Evolutionary conservation across 768 basidiomycete genomes (phyloP).

Genomic region (Serendipita sp.): DNA sequence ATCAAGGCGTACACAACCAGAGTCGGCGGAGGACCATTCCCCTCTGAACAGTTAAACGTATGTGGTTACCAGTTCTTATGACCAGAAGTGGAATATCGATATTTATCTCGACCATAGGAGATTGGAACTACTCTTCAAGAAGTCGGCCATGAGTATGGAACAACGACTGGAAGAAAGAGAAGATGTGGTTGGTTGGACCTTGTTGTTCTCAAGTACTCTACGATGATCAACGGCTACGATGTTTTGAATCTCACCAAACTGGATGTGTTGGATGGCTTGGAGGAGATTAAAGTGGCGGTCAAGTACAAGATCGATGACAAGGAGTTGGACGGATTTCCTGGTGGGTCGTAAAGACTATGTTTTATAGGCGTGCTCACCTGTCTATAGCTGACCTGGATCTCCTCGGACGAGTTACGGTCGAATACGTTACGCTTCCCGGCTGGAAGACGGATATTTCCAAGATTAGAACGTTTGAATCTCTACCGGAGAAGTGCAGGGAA

Average conservation of each 20-base stretch:
- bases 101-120: conserved; percentile 29
- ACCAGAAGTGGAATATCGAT: background rate
- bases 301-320: conserved; percentile 66
- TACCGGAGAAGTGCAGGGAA: conserved; percentile 71
- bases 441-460: conserved; percentile 71
- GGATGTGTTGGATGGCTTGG: conserved; percentile 71
- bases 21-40: conserved; percentile 97
- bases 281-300: conserved; percentile 77
- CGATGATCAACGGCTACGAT: conserved; percentile 91
- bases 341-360: conserved; percentile 27
- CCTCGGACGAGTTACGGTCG: conserved; percentile 63
- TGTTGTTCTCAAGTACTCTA: conserved; percentile 85
- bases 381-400: conserved; percentile 65
- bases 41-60: conserved; percentile 85
- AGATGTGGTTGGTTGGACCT: conserved; percentile 97
- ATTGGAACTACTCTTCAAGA: conserved; percentile 81
- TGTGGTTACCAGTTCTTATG: conserved; percentile 16
- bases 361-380: no score
- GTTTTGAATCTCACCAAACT: conserved; percentile 88
- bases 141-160: conserved; percentile 82
- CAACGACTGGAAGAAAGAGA: conserved; percentile 80
- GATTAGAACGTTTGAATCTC: conserved; percentile 44
- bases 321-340: conserved; percentile 73
- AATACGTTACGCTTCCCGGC: conserved; percentile 78
- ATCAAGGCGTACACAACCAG: conserved; percentile 97